Percentiles rank a stretch among this genome's conserved stretches.
These are phyloP conservation scores for Cochlearia excelsa DNA, from an alignment of 345 rosid species.

Conservation along the genomic window DNA sequence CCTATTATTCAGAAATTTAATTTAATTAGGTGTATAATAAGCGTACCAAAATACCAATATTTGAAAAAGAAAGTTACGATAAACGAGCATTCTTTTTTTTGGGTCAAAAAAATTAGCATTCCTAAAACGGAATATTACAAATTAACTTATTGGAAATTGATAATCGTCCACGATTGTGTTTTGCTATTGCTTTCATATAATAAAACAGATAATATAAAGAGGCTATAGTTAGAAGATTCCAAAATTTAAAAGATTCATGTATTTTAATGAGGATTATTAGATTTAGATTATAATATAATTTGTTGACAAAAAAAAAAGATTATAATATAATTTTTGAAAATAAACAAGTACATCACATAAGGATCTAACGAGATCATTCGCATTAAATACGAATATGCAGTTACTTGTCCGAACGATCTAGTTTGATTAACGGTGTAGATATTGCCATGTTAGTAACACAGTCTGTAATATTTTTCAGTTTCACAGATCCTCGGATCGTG, in stretches of 20 bases:
- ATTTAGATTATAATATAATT: neutral
- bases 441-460: slow-evolving; percentile 25
- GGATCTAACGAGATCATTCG: slow-evolving; percentile 25
- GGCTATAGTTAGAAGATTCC: too few relatives aligned
- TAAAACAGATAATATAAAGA: too few relatives aligned
- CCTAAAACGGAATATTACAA: slow-evolving; percentile 20
- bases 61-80: too few relatives aligned
- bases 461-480: slow-evolving; percentile 11
- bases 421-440: slow-evolving; percentile 20
- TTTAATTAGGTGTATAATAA: neutral
- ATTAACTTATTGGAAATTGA: slow-evolving; percentile 21
- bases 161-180: slow-evolving; percentile 28
- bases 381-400: slow-evolving; percentile 32
- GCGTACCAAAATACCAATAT: too few relatives aligned
- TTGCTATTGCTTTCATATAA: neutral
- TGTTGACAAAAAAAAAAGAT: too few relatives aligned
- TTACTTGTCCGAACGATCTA: slow-evolving; percentile 18
- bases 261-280: slow-evolving; percentile 12
- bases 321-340: neutral
- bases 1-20: slow-evolving; percentile 2
- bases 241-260: too few relatives aligned
- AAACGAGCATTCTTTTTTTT: too few relatives aligned
- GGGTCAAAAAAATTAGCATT: neutral
- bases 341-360: slow-evolving; percentile 15
- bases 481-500: slow-evolving; percentile 25